Evolutionary conservation across 768 basidiomycete genomes (phyloP).

Genomic region (Termitomyces sp.): DNA sequence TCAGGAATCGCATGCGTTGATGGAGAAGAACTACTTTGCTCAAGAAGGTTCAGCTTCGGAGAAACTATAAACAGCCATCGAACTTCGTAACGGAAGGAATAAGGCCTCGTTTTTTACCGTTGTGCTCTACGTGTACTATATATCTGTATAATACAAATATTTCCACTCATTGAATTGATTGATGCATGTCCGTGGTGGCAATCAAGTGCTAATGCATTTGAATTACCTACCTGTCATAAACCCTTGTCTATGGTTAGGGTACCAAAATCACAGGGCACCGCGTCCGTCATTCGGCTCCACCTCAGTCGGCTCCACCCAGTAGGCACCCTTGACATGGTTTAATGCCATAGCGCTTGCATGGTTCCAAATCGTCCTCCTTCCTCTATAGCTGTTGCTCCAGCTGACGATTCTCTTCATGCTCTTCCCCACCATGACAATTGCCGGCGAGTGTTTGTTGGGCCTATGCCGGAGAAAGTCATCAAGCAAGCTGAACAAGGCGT

Average conservation of each 20-base stretch:
- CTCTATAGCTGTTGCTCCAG: constrained; percentile 15
- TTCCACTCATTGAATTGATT: background rate
- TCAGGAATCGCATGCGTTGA: constrained; percentile 51
- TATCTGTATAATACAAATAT: background rate
- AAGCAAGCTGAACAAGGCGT: constrained; percentile 22
- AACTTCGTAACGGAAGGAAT: background rate
- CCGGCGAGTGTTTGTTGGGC: constrained; percentile 68
- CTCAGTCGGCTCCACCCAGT: background rate
- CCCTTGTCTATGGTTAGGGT: constrained; percentile 1
- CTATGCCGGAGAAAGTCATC: constrained; percentile 63
- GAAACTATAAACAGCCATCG: background rate
- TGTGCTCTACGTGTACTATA: background rate
- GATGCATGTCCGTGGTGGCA: background rate
- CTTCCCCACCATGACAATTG: constrained; percentile 25
- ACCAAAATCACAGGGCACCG: background rate
- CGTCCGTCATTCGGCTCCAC: background rate
- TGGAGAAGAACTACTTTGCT: constrained; percentile 27
- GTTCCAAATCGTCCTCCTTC: constrained; percentile 9
- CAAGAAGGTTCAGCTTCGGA: constrained; percentile 1
- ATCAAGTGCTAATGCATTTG: background rate
- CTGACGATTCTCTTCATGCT: constrained; percentile 2
- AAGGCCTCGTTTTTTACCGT: background rate
- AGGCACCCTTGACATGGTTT: constrained; percentile 1
- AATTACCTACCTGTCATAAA: background rate
- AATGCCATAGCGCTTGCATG: constrained; percentile 1